Conservation (phyloP, 805 yeast species). For the Cyberlindnera samutprakarnensis region DNA sequence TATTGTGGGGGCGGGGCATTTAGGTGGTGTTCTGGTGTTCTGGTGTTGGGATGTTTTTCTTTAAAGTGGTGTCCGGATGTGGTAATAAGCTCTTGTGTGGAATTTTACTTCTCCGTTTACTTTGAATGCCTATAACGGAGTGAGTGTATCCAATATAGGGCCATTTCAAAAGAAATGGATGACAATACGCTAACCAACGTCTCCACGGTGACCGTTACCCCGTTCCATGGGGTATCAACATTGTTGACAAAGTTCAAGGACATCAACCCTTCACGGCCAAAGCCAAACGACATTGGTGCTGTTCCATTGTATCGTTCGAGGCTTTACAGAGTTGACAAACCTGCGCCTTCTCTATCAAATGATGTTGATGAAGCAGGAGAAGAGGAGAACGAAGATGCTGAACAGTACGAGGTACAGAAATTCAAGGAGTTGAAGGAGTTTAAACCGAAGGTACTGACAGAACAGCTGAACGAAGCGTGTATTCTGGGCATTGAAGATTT, state of each 20-base stretch:
- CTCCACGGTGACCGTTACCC: slow-evolving; percentile 1
- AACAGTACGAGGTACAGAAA: slow-evolving; percentile 6
- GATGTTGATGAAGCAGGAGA: slow-evolving; percentile 1
- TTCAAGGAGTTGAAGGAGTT: slow-evolving; percentile 24
- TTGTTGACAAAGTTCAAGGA: slow-evolving; percentile 1
- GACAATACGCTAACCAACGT: background rate
- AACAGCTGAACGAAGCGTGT: slow-evolving; percentile 29
- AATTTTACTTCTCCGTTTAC: too few species aligned
- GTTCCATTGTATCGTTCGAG: slow-evolving; percentile 12
- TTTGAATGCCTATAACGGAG: too few species aligned
- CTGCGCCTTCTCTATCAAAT: background rate
- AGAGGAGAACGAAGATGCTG: background rate
- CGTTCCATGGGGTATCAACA: background rate
- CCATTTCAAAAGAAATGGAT: too few species aligned
- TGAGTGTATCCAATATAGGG: too few species aligned
- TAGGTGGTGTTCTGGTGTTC: too few species aligned
- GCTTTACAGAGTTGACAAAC: slow-evolving; percentile 2
- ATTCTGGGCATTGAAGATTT: slow-evolving; percentile 30
- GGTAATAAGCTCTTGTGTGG: too few species aligned
- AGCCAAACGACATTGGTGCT: slow-evolving; percentile 15
- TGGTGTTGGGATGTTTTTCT: too few species aligned
- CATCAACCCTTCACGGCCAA: background rate
- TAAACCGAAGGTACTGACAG: slow-evolving; percentile 20
- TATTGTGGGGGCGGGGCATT: too few species aligned
- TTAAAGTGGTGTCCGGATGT: too few species aligned